phyloP scores from a whole-genome alignment of 2,329 filamentous ascomycete genomes.

The Fusarium sambucinum region DNA sequence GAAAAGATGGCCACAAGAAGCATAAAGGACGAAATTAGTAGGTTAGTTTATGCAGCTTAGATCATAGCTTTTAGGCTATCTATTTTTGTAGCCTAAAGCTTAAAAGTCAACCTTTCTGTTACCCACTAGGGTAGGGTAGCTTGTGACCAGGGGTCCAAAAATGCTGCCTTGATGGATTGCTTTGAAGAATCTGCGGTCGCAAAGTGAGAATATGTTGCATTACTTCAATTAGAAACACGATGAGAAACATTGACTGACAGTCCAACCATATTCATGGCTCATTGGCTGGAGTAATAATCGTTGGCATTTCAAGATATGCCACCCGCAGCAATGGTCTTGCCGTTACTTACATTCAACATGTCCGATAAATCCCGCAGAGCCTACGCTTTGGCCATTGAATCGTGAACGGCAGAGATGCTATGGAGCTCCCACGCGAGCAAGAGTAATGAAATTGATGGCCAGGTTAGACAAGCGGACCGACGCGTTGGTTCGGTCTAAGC shows the following conservation, averaged over 20 bases:
- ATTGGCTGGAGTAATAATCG: background rate
- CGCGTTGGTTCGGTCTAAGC: conserved; percentile 4
- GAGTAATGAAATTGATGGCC: background rate
- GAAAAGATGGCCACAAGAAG: too few species aligned
- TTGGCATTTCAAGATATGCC: too few species aligned
- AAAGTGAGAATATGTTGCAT: background rate
- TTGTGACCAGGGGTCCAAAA: too few species aligned
- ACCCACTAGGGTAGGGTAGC: too few species aligned
- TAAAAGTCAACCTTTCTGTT: too few species aligned
- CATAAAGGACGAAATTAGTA: too few species aligned
- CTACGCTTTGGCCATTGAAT: background rate
- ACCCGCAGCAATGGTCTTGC: background rate
- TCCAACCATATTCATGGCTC: too few species aligned
- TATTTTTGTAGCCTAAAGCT: too few species aligned
- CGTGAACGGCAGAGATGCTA: background rate
- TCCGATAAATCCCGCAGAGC: background rate
- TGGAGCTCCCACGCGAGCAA: background rate
- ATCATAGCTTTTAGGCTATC: too few species aligned
- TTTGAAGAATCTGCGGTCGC: background rate
- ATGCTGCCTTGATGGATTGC: background rate
- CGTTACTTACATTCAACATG: background rate
- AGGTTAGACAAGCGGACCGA: conserved; percentile 1
- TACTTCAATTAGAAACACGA: background rate
- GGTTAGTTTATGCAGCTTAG: too few species aligned
- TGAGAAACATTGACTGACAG: too few species aligned